Conservation (phyloP, 441 rosid species). For the Manihot esculenta region DNA sequence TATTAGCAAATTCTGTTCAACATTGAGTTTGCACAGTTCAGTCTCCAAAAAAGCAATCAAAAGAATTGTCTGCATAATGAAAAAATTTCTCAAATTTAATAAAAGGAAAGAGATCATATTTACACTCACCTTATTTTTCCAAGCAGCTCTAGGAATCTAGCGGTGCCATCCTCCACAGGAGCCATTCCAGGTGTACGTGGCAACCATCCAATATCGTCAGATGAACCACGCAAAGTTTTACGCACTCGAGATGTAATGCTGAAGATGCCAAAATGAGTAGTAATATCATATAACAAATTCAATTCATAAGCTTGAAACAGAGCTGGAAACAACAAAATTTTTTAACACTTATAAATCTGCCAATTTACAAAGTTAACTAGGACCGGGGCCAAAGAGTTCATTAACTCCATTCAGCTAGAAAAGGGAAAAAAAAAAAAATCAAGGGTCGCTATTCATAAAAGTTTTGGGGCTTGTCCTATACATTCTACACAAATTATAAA, state of each 20-base stretch:
- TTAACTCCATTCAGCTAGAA: background rate
- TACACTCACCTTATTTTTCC: slow-evolving; percentile 44
- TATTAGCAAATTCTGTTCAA: background rate
- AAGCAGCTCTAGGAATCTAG: slow-evolving; percentile 59
- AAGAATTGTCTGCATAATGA: background rate
- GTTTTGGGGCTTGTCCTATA: background rate
- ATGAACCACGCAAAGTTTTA: slow-evolving; percentile 58
- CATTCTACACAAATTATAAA: background rate
- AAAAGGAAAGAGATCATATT: slow-evolving; percentile 3
- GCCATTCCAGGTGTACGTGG: slow-evolving; percentile 56
- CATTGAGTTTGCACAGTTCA: background rate
- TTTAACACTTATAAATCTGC: background rate
- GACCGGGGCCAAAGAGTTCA: background rate
- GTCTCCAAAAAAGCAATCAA: background rate
- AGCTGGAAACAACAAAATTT: slow-evolving; percentile 3
- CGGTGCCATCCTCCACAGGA: slow-evolving; percentile 54
- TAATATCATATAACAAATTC: slow-evolving; percentile 9
- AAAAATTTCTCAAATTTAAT: background rate
- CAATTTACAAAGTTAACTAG: slow-evolving; percentile 9
- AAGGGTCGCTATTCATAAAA: background rate
- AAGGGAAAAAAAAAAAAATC: background rate
- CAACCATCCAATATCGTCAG: slow-evolving; percentile 73
- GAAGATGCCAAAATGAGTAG: slow-evolving; percentile 27
- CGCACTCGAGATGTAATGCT: slow-evolving; percentile 51
- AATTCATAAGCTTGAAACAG: background rate